Base-by-base conservation (phyloP, 345 rosid genomes). In the Citropsis articulata region DNA sequence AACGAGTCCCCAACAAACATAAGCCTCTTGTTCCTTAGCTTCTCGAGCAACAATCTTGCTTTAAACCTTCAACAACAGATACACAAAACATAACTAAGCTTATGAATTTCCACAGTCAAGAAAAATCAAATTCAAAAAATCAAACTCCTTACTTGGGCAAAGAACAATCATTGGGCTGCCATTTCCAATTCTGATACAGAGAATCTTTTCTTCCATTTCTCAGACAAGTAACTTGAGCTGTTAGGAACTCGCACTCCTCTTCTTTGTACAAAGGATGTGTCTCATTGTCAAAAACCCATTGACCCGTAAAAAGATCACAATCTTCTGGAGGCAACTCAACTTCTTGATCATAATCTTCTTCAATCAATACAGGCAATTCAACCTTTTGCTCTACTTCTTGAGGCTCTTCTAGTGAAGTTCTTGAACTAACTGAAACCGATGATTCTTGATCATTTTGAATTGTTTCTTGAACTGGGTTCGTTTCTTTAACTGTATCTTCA, bases 1-100 rank as follows among this genome's bases (percentile, higher is more conserved):
- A 97, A 61, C 10, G 99, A 97, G 83, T 97, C 99, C 75, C 99
- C 99, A 61, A 96, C 95, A 78, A 92, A 96, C 99, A 96, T 92
- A 3, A 96, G 80, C 78, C 99, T 91, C 88, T 92, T 96, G 88
- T 96, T 94, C 89, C 95, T 90, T 61, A 97, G 88, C 81, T 91
- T 97, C 80, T 91, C 89, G 22, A 97, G 86, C 80, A 97, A 76
- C 80, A 88, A 67, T 77, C 84, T 91, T 14, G 97, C 88, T 30
- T 90, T 83, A 82, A 89, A 97, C 90, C 99, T 97, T 75, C 33
- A 60, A 21, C 42, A 40, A 27, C 50, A 13, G 50, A 45, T 13
- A 13, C 18, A 19, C 30, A 73, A 75, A 25, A 33, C 7, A 55
- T 59, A 13, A 35, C 50, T 24, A 24, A 45, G 28, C 64, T 9